A percentile compares a stretch with the other conserved stretches of the same genome.
Evolutionary conservation across 495 filamentous ascomycete species (phyloP).

Genomic region (Astrothelium macrocarpum): DNA sequence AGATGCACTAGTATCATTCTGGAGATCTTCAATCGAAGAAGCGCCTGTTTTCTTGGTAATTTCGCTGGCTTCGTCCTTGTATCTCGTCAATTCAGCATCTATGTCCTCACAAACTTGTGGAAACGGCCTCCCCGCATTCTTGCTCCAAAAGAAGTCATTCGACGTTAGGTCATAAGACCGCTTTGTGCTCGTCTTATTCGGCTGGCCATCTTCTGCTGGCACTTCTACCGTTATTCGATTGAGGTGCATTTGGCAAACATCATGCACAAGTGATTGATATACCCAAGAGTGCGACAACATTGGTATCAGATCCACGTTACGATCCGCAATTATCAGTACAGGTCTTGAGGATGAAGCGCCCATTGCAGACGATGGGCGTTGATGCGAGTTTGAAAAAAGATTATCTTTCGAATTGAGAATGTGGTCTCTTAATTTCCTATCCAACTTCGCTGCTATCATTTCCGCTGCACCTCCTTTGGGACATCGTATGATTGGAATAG

Average conservation of each 20-base stretch:
- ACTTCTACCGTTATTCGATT: slow-evolving; percentile 95
- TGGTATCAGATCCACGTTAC: slow-evolving; percentile 92
- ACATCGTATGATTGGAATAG: slow-evolving; percentile 68
- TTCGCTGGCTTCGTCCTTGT: slow-evolving; percentile 90
- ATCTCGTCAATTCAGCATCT: slow-evolving; percentile 80
- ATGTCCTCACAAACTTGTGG: slow-evolving; percentile 97
- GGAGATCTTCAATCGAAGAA: slow-evolving; percentile 84
- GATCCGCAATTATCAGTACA: slow-evolving; percentile 81
- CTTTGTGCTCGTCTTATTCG: slow-evolving; percentile 61
- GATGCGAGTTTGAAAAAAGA: slow-evolving; percentile 58
- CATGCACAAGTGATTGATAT: slow-evolving; percentile 91
- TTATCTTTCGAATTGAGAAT: slow-evolving; percentile 96
- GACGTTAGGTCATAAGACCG: slow-evolving; percentile 81
- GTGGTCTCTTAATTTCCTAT: slow-evolving; percentile 92
- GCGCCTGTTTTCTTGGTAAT: slow-evolving; percentile 93
- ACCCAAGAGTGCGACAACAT: slow-evolving; percentile 99
- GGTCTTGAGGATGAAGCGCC: slow-evolving; percentile 59
- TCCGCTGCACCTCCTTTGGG: slow-evolving; percentile 72
- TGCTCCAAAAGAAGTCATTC: slow-evolving; percentile 95
- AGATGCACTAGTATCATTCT: slow-evolving; percentile 77
- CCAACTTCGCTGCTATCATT: slow-evolving; percentile 85
- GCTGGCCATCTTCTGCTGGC: slow-evolving; percentile 62
- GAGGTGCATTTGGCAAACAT: slow-evolving; percentile 85
- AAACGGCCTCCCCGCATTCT: slow-evolving; percentile 87
- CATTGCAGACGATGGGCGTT: slow-evolving; percentile 40